Evolutionary conservation across 1,139 yeast genomes (phyloP).

Genomic region (Candida sanyaensis): DNA sequence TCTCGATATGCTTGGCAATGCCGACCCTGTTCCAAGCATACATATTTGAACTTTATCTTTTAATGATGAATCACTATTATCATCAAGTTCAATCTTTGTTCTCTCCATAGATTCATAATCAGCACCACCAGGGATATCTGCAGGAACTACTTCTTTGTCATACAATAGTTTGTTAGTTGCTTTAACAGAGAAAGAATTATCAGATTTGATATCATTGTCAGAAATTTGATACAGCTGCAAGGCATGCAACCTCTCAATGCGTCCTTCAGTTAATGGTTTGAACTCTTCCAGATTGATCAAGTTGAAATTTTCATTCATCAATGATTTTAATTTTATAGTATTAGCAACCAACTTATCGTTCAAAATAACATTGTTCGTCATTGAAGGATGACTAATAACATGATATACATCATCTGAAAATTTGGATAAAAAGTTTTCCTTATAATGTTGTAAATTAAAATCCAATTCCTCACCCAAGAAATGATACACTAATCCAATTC

Average conservation of each 20-base stretch:
- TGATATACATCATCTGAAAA: conserved; percentile 58
- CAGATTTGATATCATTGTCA: conserved; percentile 24
- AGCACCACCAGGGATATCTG: conserved; percentile 15
- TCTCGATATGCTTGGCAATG: conserved; percentile 81
- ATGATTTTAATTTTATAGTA: conserved; percentile 56
- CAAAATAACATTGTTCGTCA: conserved; percentile 61
- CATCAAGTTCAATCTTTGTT: conserved; percentile 9
- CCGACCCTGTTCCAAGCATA: conserved; percentile 93
- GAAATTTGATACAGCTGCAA: conserved; percentile 32
- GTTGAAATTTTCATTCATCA: conserved; percentile 55
- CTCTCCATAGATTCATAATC: conserved; percentile 7
- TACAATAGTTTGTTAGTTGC: conserved; percentile 42
- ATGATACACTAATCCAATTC: conserved; percentile 66
- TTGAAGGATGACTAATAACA: conserved; percentile 67
- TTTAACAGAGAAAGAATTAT: conserved; percentile 20
- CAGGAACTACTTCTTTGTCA: conserved; percentile 40
- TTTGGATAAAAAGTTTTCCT: conserved; percentile 39
- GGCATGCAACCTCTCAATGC: conserved; percentile 27
- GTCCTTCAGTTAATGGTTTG: conserved; percentile 18
- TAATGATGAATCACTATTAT: conserved; percentile 19
- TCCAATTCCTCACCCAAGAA: conserved; percentile 68
- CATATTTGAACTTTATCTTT: conserved; percentile 66
- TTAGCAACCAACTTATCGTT: conserved; percentile 57
- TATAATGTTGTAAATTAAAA: conserved; percentile 47
- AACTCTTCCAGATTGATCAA: conserved; percentile 40